Evolutionary conservation across 179 eudicot species (phyloP).

Genomic region (Vitellaria paradoxa): DNA sequence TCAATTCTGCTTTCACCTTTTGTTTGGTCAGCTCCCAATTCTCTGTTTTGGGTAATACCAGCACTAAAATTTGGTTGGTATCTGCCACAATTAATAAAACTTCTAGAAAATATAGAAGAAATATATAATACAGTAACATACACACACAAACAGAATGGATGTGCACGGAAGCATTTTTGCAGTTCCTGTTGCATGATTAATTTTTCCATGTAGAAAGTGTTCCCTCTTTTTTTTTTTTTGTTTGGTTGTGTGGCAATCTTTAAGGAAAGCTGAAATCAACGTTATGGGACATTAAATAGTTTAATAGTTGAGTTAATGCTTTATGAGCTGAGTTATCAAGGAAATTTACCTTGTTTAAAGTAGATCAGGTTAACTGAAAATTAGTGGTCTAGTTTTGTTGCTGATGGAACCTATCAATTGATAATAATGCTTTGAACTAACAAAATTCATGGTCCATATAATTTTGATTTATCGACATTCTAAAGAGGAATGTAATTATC

Average conservation of each 20-base stretch:
- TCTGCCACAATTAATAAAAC: neutral
- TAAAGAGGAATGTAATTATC: constrained; percentile 6
- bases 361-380: no score
- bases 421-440: neutral
- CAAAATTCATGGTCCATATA: neutral
- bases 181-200: neutral
- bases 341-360: no score
- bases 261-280: constrained; percentile 3
- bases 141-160: no score
- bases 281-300: neutral
- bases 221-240: no score
- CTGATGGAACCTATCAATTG: neutral
- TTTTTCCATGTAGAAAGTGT: neutral
- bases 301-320: no score
- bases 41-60: neutral
- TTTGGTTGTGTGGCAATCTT: no score
- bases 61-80: neutral
- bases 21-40: neutral
- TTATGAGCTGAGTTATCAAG: no score
- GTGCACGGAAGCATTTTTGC: neutral
- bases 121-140: neutral
- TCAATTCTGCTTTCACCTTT: constrained; percentile 1
- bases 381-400: no score
- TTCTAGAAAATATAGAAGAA: neutral
- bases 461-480: neutral